Evolutionary conservation across 1,284 basidiomycete species (phyloP).

Genomic region (Microbotryum saponariae): DNA sequence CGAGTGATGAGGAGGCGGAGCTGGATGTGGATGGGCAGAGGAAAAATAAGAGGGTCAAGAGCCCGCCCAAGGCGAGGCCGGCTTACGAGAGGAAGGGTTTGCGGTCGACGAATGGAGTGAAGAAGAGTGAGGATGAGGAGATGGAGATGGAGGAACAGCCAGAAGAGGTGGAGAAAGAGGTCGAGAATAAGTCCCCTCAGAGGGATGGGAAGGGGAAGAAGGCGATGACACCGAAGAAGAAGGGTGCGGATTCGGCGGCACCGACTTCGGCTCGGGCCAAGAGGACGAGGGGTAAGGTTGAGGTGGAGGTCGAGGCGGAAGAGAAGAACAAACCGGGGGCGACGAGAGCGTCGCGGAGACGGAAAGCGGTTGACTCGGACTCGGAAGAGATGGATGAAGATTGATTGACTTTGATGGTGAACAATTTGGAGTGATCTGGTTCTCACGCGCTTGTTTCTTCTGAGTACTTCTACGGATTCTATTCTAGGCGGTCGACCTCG

Average conservation of each 20-base stretch:
- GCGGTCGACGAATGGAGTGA: neutral
- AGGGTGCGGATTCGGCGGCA: neutral
- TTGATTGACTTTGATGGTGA: neutral
- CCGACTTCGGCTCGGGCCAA: neutral
- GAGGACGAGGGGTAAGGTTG: neutral
- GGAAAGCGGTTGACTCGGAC: neutral
- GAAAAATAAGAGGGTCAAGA: conserved; percentile 9
- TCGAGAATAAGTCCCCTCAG: conserved; percentile 39
- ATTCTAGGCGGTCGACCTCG: neutral
- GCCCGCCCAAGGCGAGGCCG: neutral
- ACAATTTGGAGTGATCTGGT: too few species aligned
- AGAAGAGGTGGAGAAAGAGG: conserved; percentile 9
- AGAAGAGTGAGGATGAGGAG: neutral
- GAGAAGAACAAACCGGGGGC: neutral
- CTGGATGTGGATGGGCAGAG: neutral
- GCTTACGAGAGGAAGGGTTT: neutral
- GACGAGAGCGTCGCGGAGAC: neutral
- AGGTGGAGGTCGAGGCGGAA: neutral
- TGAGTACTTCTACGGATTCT: neutral
- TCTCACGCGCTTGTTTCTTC: neutral
- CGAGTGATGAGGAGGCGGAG: neutral
- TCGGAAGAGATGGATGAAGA: neutral
- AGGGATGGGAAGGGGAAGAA: conserved; percentile 26
- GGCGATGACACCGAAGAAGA: conserved; percentile 4
- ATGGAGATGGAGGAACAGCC: neutral